Evolutionary conservation across 2,329 filamentous ascomycete genomes (phyloP), one percentile per base, ranked within the genome.

Genomic region (Aspergillus arachidicola): DNA sequence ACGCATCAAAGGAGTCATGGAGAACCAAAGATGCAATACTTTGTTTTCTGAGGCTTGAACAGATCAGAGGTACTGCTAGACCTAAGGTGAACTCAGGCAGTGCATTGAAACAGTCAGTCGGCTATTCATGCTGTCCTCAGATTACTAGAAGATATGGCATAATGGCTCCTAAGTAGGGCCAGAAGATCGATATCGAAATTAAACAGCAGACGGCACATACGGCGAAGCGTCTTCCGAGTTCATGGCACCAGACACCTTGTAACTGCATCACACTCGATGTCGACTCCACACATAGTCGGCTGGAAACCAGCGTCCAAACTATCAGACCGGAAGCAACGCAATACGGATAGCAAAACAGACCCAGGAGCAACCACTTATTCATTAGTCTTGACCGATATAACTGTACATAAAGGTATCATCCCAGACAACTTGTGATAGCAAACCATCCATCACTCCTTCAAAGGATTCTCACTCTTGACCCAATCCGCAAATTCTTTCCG

Each of bases 401-500:
- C 51, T 55, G 6, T 55, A 55, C n/a, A 55, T 41, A 6, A 36
- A 38, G 21, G 21, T 38, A 26, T 16, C n/a, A 23, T 53, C 9
- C 32, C 51, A 9, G n/a, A 38, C n/a, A 55, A 14, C 32, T 32
- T 23, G 9, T 6, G 11, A 50, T 26, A 54, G 7, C 16, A 51
- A 30, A 51, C 19, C 11, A 26, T 34, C 30, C 26, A 60, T 64
- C 66, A 73, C 67, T 76, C 69, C 64, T 71, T 70, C 54, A 66
- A 59, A 30, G 64, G 65, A 59, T 72, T 76, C 56, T 79, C 74
- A 11, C 80, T 77, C 58, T 81, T 79, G 28, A 88, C 85, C 92
- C 92, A 96, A 66, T 89, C 85, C 19, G 87, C 85, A 82, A 96
- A 97, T 64, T 94, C 91, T 74, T 85, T 88, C 73, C 91, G 86